Evolutionary conservation across 345 rosid species (phyloP).

Genomic region (Reutealis trisperma): DNA sequence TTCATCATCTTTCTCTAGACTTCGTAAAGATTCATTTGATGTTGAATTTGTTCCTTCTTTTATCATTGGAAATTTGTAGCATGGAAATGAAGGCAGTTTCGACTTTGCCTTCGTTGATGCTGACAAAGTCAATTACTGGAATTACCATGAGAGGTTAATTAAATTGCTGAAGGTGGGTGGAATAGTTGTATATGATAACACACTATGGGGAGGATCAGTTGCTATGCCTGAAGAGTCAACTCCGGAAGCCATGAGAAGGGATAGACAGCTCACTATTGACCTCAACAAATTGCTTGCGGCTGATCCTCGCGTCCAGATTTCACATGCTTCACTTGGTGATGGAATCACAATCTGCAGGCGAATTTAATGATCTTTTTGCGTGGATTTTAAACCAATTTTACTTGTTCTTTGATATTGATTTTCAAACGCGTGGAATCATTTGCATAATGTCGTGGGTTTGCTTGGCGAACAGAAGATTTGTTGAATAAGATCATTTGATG

Average conservation of each 20-base stretch:
- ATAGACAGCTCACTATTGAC: slow-evolving; percentile 32
- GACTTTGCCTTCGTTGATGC: slow-evolving; percentile 62
- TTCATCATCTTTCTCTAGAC: too few species aligned
- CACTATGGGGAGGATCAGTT: slow-evolving; percentile 48
- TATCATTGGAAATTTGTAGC: slow-evolving; percentile 12
- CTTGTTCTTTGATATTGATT: too few species aligned
- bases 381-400: background rate
- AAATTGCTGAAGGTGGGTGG: slow-evolving; percentile 48
- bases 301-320: slow-evolving; percentile 57
- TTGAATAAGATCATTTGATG: too few species aligned
- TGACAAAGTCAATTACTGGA: slow-evolving; percentile 43
- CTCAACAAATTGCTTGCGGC: slow-evolving; percentile 49
- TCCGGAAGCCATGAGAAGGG: slow-evolving; percentile 24
- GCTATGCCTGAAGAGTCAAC: slow-evolving; percentile 31
- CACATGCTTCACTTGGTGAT: slow-evolving; percentile 62
- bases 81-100: slow-evolving; percentile 41
- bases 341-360: slow-evolving; percentile 63
- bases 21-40: too few species aligned
- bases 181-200: slow-evolving; percentile 44
- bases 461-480: too few species aligned
- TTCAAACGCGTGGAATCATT: too few species aligned
- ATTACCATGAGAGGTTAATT: slow-evolving; percentile 48
- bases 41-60: background rate
- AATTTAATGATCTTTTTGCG: slow-evolving; percentile 22
- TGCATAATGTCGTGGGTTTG: too few species aligned